Percentiles rank a stretch among this genome's conserved stretches.
These are phyloP conservation scores for Lentinula sp. DNA, from an alignment of 768 basidiomycete genomes.

Conservation along the genomic window DNA sequence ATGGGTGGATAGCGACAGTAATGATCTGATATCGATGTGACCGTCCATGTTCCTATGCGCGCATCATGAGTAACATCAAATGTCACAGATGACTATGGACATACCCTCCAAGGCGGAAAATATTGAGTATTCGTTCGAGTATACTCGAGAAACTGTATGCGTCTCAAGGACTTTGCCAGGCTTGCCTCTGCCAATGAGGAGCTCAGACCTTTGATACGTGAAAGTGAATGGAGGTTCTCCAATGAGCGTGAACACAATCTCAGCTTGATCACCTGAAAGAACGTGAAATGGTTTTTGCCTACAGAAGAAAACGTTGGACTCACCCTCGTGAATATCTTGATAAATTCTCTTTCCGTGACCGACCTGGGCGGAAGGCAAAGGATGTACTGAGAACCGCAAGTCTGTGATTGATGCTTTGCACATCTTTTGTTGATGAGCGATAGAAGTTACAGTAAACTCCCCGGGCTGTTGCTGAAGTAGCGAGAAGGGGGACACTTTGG, in stretches of 20 bases:
- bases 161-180: slow-evolving; percentile 82
- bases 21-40: slow-evolving; percentile 85
- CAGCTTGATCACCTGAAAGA: slow-evolving; percentile 77
- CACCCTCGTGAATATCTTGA: slow-evolving; percentile 89
- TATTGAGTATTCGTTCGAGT: slow-evolving; percentile 76
- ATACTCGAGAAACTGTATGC: slow-evolving; percentile 81
- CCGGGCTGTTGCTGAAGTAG: slow-evolving; percentile 77
- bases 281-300: not conserved
- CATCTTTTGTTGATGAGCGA: slow-evolving; percentile 90
- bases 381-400: slow-evolving; percentile 66
- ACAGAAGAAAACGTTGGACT: slow-evolving; percentile 9
- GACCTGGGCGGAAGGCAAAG: slow-evolving; percentile 85
- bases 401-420: slow-evolving; percentile 81
- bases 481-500: slow-evolving; percentile 80
- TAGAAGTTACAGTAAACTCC: slow-evolving; percentile 77
- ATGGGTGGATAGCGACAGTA: slow-evolving; percentile 85
- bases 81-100: slow-evolving; percentile 12
- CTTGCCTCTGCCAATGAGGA: slow-evolving; percentile 57
- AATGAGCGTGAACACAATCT: slow-evolving; percentile 83
- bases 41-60: slow-evolving; percentile 76
- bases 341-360: slow-evolving; percentile 75
- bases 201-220: slow-evolving; percentile 84
- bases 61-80: not conserved
- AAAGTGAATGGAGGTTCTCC: slow-evolving; percentile 97
- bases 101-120: slow-evolving; percentile 87